Percentiles rank a stretch among this genome's conserved stretches.
phyloP scores from a whole-genome alignment of 257 asterid genomes.

The Gardenia jasminoides region DNA sequence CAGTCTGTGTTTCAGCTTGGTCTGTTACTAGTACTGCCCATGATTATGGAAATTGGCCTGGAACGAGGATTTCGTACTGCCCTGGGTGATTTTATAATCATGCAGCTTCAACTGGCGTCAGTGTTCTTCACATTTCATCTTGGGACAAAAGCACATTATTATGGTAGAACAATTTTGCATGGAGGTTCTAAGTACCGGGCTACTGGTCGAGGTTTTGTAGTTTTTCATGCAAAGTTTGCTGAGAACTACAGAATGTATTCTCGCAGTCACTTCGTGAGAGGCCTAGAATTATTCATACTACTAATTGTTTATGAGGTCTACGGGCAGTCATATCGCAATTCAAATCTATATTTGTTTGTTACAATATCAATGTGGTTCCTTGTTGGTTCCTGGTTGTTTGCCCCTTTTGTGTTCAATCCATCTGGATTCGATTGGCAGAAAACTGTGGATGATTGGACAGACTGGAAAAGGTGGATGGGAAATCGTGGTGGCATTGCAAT shows the following conservation, averaged over 20 bases:
- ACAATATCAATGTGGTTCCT: slow-evolving; percentile 96
- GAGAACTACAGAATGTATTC: slow-evolving; percentile 93
- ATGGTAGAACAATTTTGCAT: slow-evolving; percentile 79
- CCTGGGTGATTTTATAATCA: slow-evolving; percentile 75
- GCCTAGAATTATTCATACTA: slow-evolving; percentile 78
- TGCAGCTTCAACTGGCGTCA: slow-evolving; percentile 98
- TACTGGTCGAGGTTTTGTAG: slow-evolving; percentile 96
- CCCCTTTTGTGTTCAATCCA: slow-evolving; percentile 96
- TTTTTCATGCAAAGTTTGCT: slow-evolving; percentile 86
- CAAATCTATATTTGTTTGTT: slow-evolving; percentile 66
- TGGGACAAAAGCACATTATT: slow-evolving; percentile 91
- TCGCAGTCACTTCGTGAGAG: slow-evolving; percentile 95
- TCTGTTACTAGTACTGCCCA: slow-evolving; percentile 77
- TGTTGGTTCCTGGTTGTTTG: slow-evolving; percentile 91
- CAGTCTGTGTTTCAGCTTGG: slow-evolving; percentile 92
- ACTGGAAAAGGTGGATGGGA: slow-evolving; percentile 99
- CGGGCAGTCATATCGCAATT: slow-evolving; percentile 64
- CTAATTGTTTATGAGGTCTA: slow-evolving; percentile 74
- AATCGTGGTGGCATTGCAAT: slow-evolving; percentile 97
- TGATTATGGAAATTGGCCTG: slow-evolving; percentile 96
- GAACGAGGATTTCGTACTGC: slow-evolving; percentile 96
- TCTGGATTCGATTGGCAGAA: slow-evolving; percentile 99
- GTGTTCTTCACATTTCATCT: slow-evolving; percentile 97
- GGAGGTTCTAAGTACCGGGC: slow-evolving; percentile 97
- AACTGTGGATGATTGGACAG: slow-evolving; percentile 97